A percentile compares a stretch with the other conserved stretches of the same genome.
Evolutionary conservation across 352 stramenopile genomes (phyloP).

Genomic region (Globisporangium emineosum): DNA sequence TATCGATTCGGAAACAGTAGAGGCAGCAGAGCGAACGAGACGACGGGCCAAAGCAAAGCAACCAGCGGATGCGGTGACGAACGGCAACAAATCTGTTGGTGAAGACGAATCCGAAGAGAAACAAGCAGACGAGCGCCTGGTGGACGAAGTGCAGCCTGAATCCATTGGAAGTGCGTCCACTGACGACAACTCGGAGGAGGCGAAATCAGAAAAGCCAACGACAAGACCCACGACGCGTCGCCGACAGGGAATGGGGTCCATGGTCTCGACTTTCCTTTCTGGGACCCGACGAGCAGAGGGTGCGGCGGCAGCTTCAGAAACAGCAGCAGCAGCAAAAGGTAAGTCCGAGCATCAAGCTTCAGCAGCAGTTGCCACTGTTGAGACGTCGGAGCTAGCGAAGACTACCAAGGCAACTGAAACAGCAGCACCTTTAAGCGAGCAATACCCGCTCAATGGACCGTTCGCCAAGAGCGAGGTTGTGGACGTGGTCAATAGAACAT

Average conservation of each 20-base stretch:
- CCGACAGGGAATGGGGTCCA: not conserved
- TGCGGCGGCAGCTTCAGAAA: not conserved
- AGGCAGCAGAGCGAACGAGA: not conserved
- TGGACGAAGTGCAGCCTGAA: not conserved
- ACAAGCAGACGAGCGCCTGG: not conserved
- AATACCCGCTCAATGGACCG: conserved; percentile 23
- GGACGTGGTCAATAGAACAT: conserved; percentile 83
- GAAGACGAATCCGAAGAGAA: not conserved
- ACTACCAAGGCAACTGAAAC: not conserved
- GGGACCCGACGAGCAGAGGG: not conserved
- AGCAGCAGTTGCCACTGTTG: not conserved
- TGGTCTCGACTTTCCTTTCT: not conserved
- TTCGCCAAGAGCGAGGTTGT: conserved; percentile 78
- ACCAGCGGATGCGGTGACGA: not conserved
- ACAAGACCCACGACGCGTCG: not conserved
- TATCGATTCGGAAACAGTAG: not conserved
- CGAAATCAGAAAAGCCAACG: not conserved
- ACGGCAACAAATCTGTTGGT: not conserved
- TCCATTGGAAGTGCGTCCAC: not conserved
- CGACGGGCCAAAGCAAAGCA: not conserved
- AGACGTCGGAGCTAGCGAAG: not conserved
- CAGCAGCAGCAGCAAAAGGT: not conserved
- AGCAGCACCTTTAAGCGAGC: conserved; percentile 5
- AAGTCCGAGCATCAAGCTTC: not conserved
- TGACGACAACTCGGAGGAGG: not conserved